Base-by-base conservation (phyloP, 1,284 basidiomycete genomes). In the Mycosarcoma maydis region DNA sequence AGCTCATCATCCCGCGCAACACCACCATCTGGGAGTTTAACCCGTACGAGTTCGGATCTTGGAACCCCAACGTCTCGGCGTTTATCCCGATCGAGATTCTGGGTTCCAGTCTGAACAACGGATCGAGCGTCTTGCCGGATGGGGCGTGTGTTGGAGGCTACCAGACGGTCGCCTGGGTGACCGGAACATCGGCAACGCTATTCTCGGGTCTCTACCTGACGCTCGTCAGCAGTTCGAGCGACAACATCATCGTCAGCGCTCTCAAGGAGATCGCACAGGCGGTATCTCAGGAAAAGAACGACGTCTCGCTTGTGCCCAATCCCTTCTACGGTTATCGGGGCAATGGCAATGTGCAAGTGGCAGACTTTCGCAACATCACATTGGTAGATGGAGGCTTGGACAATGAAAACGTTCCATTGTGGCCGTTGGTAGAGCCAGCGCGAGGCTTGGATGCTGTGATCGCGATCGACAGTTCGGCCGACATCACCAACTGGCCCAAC, bases 361-460 rank as follows among this genome's bases (percentile, higher is more conserved):
- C 42, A 20, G 55, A 70, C 30, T 51, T 73, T 23, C 62, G 57
- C 43, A 80, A 78, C 42, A 59, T 80, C n/a, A 69, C 75, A 7
- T 37, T 78, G 4, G 75, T 77, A 4, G 76, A 81, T 54, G 78
- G 72, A 14, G 77, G 79, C 6, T 47, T 76, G 43, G 74, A 75
- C 32, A 70, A 73, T 34, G 62, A 90, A 73, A 89, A 89, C 68
- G 82, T 90, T 16, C 90, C 90, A 0, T 84, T 89, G 20, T 86
- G 85, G 10, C 86, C 88, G 4, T 77, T 90, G 8, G 85, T 91
- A 52, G 87, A 90, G 38, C 88, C 86, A 40, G 86, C 86, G 1
- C 85, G 90, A 38, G 83, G 75, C 0, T 51, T 91, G 24, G 90
- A 92, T 77, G 84, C 89, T 5, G 85, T 92, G 49, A 84, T 92